Evolutionary conservation across 2,329 filamentous ascomycete species (phyloP), one percentile per base, ranked within the genome.

Genomic region (Geosmithia putterillii): DNA sequence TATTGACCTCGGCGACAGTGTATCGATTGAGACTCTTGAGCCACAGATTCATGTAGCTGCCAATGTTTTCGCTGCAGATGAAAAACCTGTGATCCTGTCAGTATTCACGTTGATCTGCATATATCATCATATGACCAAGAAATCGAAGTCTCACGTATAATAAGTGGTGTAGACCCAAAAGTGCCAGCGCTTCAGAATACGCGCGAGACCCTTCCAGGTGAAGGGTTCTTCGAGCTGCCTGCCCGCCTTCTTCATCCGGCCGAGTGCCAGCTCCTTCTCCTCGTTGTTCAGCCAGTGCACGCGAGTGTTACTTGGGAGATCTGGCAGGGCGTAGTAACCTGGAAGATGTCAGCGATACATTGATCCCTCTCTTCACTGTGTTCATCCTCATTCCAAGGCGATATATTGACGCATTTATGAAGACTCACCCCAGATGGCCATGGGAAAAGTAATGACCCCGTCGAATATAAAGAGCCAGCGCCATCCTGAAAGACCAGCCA

Each of bases 11-110:
- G 5, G 38, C 19, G 10, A 39, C 38, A 23, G 38, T 39, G 17
- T 39, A 39, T 39, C 38, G 19, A 10, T 39, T 39, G 19, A 39
- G 38, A 9, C 38, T 39, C 38, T 39, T 39, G 7, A 39, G 38
- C 38, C 38, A 39, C 15, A 39, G 38, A n/a, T 39, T 39, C 38
- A 39, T 39, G 14, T 15, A 39, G 18, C 38, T 39, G 38, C 38
- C 38, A 39, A 39, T 39, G 38, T 39, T 39, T 18, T 39, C 38
- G 38, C 38, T 39, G 38, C 38, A 39, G 7, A 39, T 39, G 19
- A 39, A 39, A 10, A 39, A 39, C 22, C 38, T 39, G 28, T 9
- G 28, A 32, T 32, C 10, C 3, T 12, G 28, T 32, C 28, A 32
- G 28, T 7, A n/a, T n/a, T n/a, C 15, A 32, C 10, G 5, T 32